Evolutionary conservation across 139 green algal species (phyloP), one percentile per base, ranked within the genome.

Genomic region (Raphidocelis subcapitata): DNA sequence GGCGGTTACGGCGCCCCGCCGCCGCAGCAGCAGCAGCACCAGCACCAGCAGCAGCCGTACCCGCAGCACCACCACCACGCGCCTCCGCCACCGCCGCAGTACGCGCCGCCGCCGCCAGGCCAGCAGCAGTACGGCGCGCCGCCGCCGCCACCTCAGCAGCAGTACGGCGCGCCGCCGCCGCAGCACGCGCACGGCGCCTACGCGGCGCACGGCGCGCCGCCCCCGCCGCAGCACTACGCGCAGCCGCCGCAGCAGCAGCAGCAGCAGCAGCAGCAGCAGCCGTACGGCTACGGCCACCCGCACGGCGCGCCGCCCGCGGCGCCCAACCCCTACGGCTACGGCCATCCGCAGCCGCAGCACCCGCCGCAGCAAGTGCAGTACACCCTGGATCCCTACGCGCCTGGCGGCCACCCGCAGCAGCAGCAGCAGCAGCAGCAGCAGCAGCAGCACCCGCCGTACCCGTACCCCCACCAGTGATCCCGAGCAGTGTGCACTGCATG

Each of bases 41-140:
- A 55, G 47, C 18, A 55, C 47, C 68, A 74, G 61, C 71, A 71
- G 10, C 24, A 65, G 61, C 24, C n/a, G 21, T 59, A 70, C 62
- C 59, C 65, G 62, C 46, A 57, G 23, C 57, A 35, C 62, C 16
- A 67, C 33, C 32, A 12, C 37, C 21, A 15, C 16, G 15, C 44
- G 33, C 44, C 44, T 3, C 44, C 21, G 51, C 62, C 69, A 35
- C 69, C 62, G 21, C 72, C 62, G 10, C 72, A 72, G 24, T 18
- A 41, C 28, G 62, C 72, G 12, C 26, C 72, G 28, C 35, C 72
- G 5, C 49, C 72, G 4, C 51, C 51, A 0, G 61, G 71, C 47
- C 69, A 57, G 15, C 57, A 69, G 46, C 36, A 57, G 24, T 64
- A n/a, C 60, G 5, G 44, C 29, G 26, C 31, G 12, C 36, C 63